Base-by-base conservation (phyloP, 306 rosid species). In the Begonia masoniana region DNA sequence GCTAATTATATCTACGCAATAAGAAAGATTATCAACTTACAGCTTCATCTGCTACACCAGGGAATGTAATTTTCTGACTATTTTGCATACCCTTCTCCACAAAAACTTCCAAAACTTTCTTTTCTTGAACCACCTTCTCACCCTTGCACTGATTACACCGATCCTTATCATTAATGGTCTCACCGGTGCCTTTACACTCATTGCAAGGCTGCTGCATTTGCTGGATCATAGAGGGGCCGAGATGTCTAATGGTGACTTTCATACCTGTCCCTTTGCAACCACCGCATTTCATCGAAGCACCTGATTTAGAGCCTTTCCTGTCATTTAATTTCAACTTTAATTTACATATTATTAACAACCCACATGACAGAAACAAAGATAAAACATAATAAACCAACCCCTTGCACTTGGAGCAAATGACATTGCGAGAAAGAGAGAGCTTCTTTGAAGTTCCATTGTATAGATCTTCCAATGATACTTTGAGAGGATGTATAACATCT, bases 31-130 rank as follows among this genome's bases (percentile, higher is more conserved):
- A 17, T 43, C 13, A 47, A 52, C 62, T 51, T 54, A 86, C 93
- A 68, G 95, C 88, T 73, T 86, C 95, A 73, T 86, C 95, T 46
- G 95, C 95, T 86, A 82, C 95, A 1, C 95, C 92, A 26, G 95
- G 92, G 83, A 85, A 85, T 53, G 92, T 85, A 46, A 85, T 75
- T 78, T 63, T 82, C 76, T 82, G 95, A 8, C 79, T 74, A 35
- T 85, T 79, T 67, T 79, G 88, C 95, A 85, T 85, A 13, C 95
- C 95, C 72, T 86, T 86, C 64, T 86, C 93, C 54, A 86, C 95
- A 60, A 41, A 10, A 55, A 82, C 95, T 41, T 86, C 95, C 62
- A 86, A 77, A 10, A 82, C 95, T 68, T 86, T 86, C 84, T 86
- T 86, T 70, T 86, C 93, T 67, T 82, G 95, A 13, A 69, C 80